These are phyloP conservation scores for Metschnikowia aberdeeniae DNA, from an alignment of 805 yeast species.

Conservation along the genomic window DNA sequence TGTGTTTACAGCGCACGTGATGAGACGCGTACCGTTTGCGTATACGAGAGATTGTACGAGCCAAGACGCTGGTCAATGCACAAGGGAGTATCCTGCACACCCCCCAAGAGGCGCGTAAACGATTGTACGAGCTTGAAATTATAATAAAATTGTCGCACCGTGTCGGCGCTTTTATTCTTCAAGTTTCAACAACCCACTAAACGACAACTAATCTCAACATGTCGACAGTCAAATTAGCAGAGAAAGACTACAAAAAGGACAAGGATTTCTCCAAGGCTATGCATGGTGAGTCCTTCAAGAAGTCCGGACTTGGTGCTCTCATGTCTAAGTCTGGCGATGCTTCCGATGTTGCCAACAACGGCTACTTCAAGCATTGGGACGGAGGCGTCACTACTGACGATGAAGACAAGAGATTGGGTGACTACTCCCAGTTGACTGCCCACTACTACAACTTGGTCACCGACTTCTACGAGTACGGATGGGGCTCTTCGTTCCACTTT, in stretches of 20 bases:
- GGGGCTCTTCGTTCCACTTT: conserved; percentile 99
- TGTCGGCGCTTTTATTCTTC: neutral
- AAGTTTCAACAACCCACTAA: conserved; percentile 17
- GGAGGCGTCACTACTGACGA: conserved; percentile 75
- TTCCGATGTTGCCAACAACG: conserved; percentile 76
- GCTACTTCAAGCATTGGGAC: conserved; percentile 97
- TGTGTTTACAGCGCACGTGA: neutral
- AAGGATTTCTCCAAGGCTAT: conserved; percentile 75
- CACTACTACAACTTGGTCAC: conserved; percentile 96
- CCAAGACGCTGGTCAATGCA: neutral
- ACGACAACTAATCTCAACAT: conserved; percentile 9
- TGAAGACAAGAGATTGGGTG: conserved; percentile 69
- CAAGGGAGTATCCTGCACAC: neutral
- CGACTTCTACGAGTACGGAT: conserved; percentile 97
- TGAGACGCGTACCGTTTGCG: neutral
- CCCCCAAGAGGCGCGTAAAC: conserved; percentile 10
- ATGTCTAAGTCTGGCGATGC: conserved; percentile 66
- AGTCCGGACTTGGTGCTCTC: conserved; percentile 73
- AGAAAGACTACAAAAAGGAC: conserved; percentile 56
- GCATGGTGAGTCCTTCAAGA: conserved; percentile 73
- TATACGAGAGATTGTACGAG: neutral
- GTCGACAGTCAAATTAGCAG: conserved; percentile 30
- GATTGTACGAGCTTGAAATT: conserved; percentile 16
- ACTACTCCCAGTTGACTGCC: conserved; percentile 87
- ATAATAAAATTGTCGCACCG: conserved; percentile 2